A percentile compares a stretch with the other conserved stretches of the same genome.
These are phyloP conservation scores for Echinosophora koreensis DNA, from an alignment of 306 rosid genomes.

Conservation along the genomic window DNA sequence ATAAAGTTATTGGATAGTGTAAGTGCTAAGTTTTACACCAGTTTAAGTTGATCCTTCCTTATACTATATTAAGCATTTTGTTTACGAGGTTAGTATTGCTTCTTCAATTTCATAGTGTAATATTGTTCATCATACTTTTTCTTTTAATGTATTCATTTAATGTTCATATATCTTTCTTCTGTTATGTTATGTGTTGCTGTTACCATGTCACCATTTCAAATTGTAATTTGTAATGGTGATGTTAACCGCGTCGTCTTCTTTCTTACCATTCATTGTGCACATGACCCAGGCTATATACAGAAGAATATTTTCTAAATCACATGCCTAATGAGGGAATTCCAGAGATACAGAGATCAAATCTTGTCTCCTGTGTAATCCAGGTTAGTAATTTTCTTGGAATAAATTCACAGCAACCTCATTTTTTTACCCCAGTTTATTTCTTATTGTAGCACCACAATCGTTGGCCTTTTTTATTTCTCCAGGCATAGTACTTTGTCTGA, in stretches of 20 bases:
- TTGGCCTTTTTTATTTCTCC: slow-evolving; percentile 36
- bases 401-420: slow-evolving; percentile 18
- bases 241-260: slow-evolving; percentile 22
- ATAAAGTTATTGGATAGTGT: too few relatives aligned
- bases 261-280: slow-evolving; percentile 29
- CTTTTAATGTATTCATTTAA: not conserved
- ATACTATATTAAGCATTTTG: not conserved
- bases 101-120: slow-evolving; percentile 21
- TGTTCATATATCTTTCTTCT: not conserved
- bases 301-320: slow-evolving; percentile 82
- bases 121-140: not conserved
- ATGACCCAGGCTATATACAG: slow-evolving; percentile 79
- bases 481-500: slow-evolving; percentile 8
- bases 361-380: slow-evolving; percentile 91
- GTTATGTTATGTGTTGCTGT: slow-evolving; percentile 8
- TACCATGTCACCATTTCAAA: not conserved
- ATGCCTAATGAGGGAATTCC: slow-evolving; percentile 90
- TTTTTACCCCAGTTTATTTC: slow-evolving; percentile 2
- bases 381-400: slow-evolving; percentile 49
- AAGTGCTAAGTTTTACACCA: too few relatives aligned
- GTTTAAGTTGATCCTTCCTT: too few relatives aligned
- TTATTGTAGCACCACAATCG: not conserved
- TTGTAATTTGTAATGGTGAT: slow-evolving; percentile 35
- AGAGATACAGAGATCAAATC: slow-evolving; percentile 95
- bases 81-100: not conserved